Evolutionary conservation across 495 filamentous ascomycete species (phyloP).

Genomic region (Hypoxylon subgilvum): DNA sequence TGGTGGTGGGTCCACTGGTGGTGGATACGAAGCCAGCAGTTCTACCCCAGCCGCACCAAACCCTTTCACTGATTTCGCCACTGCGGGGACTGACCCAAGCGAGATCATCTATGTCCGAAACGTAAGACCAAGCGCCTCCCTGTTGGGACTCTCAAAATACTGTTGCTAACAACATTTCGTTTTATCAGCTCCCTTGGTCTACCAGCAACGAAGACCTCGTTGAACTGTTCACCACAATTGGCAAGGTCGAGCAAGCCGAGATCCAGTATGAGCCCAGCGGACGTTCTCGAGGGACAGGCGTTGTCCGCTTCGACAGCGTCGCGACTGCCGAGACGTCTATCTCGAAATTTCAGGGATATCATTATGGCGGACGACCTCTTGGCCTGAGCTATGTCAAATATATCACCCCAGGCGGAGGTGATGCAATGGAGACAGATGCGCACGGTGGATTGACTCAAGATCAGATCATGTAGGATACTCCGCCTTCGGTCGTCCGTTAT

Average conservation of each 20-base stretch:
- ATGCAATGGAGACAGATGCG: conserved; percentile 84
- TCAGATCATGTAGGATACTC: conserved; percentile 81
- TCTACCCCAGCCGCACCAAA: conserved; percentile 68
- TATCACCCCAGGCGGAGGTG: conserved; percentile 67
- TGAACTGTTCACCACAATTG: conserved; percentile 96
- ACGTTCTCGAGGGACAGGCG: conserved; percentile 91
- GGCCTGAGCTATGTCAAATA: conserved; percentile 93
- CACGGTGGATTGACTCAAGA: conserved; percentile 84
- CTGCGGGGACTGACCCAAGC: conserved; percentile 82
- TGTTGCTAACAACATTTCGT: conserved; percentile 32
- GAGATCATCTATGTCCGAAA: conserved; percentile 94
- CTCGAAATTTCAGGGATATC: conserved; percentile 95
- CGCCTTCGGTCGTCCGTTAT: neutral
- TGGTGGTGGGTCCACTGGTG: conserved; percentile 51
- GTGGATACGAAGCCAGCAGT: conserved; percentile 49
- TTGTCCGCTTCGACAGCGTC: conserved; percentile 85
- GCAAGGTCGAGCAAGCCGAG: conserved; percentile 95
- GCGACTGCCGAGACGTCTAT: conserved; percentile 93
- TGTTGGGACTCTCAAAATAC: neutral
- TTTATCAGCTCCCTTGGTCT: conserved; percentile 89
- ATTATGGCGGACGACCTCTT: conserved; percentile 94
- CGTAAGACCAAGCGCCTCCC: conserved; percentile 62
- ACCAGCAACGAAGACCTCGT: conserved; percentile 97
- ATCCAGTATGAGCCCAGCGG: conserved; percentile 98
- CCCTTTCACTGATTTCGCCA: conserved; percentile 93